A percentile compares a stretch with the other conserved stretches of the same genome.
These are phyloP conservation scores for Naegleria lovaniensis DNA, from an alignment of 208 protist species.

Conservation along the genomic window DNA sequence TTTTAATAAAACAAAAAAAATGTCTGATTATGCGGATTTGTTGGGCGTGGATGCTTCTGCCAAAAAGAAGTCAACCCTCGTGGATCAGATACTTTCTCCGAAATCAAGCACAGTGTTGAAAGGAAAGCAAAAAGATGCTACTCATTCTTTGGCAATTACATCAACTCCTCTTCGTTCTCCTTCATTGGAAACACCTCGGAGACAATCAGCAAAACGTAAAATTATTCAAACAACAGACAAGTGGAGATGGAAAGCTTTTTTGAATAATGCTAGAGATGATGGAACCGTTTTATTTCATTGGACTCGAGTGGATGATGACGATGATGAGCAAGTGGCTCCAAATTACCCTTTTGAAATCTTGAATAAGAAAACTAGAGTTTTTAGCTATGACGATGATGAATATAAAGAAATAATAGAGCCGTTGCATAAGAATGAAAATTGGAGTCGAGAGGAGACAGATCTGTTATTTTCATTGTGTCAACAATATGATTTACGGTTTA, in stretches of 20 bases:
- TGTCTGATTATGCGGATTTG: background rate
- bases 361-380: constrained; percentile 12
- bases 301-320: background rate
- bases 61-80: background rate
- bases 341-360: constrained; percentile 12
- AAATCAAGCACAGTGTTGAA: background rate
- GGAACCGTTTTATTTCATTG: background rate
- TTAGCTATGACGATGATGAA: background rate
- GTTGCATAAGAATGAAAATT: background rate
- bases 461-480: background rate
- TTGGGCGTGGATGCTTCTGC: background rate
- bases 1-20: background rate
- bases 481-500: background rate
- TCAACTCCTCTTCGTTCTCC: background rate
- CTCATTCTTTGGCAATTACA: background rate
- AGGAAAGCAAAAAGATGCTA: background rate
- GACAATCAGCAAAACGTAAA: background rate
- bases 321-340: background rate
- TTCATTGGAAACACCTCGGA: background rate
- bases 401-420: background rate
- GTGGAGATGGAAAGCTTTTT: constrained; percentile 14
- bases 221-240: background rate
- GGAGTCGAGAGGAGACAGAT: constrained; percentile 5
- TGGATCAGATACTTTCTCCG: background rate
- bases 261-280: background rate